Evolutionary conservation across 2,329 filamentous ascomycete species (phyloP).

Genomic region (Ophiostoma sp.): DNA sequence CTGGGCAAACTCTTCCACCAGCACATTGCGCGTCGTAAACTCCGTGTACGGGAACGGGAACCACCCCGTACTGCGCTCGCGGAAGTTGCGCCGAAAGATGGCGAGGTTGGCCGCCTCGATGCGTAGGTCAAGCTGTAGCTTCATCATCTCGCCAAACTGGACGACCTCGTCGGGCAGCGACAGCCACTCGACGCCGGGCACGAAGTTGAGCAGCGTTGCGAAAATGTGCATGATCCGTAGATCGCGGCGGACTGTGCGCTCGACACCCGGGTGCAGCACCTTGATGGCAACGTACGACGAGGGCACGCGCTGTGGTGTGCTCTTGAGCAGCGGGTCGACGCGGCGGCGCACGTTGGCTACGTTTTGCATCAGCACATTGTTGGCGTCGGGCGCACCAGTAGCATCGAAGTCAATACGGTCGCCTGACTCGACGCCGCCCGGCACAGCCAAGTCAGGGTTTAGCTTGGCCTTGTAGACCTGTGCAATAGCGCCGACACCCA

Average conservation of each 20-base stretch:
- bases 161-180: constrained; percentile 89
- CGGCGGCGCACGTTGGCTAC: constrained; percentile 68
- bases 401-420: constrained; percentile 14
- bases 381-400: neutral
- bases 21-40: constrained; percentile 84
- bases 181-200: constrained; percentile 95
- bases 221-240: constrained; percentile 92
- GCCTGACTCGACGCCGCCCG: constrained; percentile 49
- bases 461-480: constrained; percentile 96
- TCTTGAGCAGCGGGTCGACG: constrained; percentile 81
- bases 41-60: constrained; percentile 92
- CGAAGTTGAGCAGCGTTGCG: constrained; percentile 71
- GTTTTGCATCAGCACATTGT: constrained; percentile 27
- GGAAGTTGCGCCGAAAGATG: constrained; percentile 86
- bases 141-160: constrained; percentile 99
- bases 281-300: constrained; percentile 94
- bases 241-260: constrained; percentile 84
- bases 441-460: constrained; percentile 67
- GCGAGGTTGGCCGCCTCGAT: constrained; percentile 90
- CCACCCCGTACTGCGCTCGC: constrained; percentile 83
- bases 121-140: constrained; percentile 86
- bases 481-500: constrained; percentile 93
- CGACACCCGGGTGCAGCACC: constrained; percentile 86
- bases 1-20: constrained; percentile 93
- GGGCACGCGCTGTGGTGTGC: constrained; percentile 74